Base-by-base conservation (phyloP, 2,329 filamentous ascomycete species). In the Phyllosticta citrichinensis region DNA sequence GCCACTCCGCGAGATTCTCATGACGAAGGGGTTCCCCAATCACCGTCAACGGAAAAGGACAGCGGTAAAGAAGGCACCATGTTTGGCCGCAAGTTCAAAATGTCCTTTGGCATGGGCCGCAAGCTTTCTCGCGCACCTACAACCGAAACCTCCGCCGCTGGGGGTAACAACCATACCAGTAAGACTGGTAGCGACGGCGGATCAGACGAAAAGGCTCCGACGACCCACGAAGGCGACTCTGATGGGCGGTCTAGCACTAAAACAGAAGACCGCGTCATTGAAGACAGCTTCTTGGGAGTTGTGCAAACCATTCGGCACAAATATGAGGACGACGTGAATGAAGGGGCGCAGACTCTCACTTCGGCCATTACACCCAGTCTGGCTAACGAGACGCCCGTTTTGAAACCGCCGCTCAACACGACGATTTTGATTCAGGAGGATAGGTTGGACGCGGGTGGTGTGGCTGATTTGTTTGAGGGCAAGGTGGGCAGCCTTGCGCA, bases 381-480 rank as follows among this genome's bases (percentile, higher is more conserved):
- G 51, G 81, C 87, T 1, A 85, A 81, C 63, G 89, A 94, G 64
- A 91, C 89, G 1, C 89, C 89, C 0, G 84, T 91, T 8, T 75
- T 94, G 47, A 89, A 88, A 68, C 81, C 88, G 4, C 88, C 89
- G 1, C 74, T 80, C 1, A 84, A 79, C 63, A 86, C 83, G 1
- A 81, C 79, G 0, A 83, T 87, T 33, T 76, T 87, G 17, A 86
- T 87, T 47, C 84, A 87, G 67, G 84, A 87, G 69, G 84, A 87
- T 63, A 77, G 81, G 4, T 82, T 82, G 2, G 83, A 85, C 65
- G 79, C 81, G 50, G 84, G 83, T 24, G 83, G 85, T 30, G 81
- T 85, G 62, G 89, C 90, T 27, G 94, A 97, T 77, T 79, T 97
- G 11, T 99, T 97, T 71, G 83, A 94, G 68, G 93, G 94, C 27